Evolutionary conservation across 345 rosid genomes (phyloP).

Genomic region (Brassica rapa): DNA sequence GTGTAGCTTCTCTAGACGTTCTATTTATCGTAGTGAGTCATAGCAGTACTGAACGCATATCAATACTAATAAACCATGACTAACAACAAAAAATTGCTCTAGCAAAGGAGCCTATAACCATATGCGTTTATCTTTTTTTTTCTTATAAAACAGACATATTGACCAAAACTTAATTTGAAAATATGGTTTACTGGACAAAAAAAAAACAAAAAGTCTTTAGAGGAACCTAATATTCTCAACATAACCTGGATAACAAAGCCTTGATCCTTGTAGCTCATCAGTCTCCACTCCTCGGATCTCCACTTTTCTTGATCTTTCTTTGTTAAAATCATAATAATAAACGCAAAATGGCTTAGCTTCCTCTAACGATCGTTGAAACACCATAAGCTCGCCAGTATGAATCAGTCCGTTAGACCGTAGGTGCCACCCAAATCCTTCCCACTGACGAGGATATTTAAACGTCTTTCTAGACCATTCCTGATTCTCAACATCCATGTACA

Average conservation of each 20-base stretch:
- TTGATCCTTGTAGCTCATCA: background rate
- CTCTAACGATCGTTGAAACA: background rate
- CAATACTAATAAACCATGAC: background rate
- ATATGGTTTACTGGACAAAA: background rate
- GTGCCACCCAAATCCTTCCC: background rate
- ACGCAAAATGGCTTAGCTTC: background rate
- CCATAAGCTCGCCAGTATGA: background rate
- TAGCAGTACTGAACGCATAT: background rate
- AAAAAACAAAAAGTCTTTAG: background rate
- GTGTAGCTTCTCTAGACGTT: too few relatives aligned
- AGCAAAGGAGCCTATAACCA: background rate
- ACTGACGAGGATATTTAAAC: background rate
- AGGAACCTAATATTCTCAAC: background rate
- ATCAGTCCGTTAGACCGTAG: background rate
- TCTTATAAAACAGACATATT: background rate
- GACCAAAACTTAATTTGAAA: background rate
- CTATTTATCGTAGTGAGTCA: too few relatives aligned
- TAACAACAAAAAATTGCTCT: background rate
- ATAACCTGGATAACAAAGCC: background rate
- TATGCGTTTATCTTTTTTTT: background rate
- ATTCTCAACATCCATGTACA: constrained; percentile 40
- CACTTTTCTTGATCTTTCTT: background rate
- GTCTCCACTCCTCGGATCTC: background rate
- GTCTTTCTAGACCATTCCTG: background rate
- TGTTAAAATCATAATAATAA: background rate